These are phyloP conservation scores for Erigeron philadelphicus DNA, from an alignment of 140 eudicot species.

Conservation along the genomic window DNA sequence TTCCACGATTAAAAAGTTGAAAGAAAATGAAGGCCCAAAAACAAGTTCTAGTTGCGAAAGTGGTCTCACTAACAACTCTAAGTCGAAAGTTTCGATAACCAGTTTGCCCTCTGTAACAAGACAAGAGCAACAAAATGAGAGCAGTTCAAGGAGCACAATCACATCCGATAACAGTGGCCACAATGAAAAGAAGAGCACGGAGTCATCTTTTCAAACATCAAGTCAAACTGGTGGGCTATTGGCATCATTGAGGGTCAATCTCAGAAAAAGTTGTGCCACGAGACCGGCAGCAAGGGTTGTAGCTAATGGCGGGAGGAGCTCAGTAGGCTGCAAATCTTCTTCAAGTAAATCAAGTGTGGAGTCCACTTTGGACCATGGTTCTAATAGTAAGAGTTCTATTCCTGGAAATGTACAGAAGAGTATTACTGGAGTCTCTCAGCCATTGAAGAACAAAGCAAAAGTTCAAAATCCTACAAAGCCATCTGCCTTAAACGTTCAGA, in stretches of 20 bases:
- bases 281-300: constrained; percentile 55
- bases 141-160: constrained; percentile 35
- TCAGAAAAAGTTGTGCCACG: constrained; percentile 57
- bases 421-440: constrained; percentile 22
- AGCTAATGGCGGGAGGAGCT: constrained; percentile 28
- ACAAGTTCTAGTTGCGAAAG: constrained; percentile 30
- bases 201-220: constrained; percentile 28
- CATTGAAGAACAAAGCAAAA: constrained; percentile 19
- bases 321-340: constrained; percentile 49
- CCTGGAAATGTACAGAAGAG: constrained; percentile 22
- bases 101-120: constrained; percentile 23
- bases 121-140: constrained; percentile 25
- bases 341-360: constrained; percentile 57
- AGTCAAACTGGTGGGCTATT: constrained; percentile 37
- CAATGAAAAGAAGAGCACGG: constrained; percentile 28
- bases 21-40: constrained; percentile 10
- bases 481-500: constrained; percentile 23
- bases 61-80: constrained; percentile 21
- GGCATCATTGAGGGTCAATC: constrained; percentile 36
- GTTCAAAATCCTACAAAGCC: constrained; percentile 18
- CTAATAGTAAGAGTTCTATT: constrained; percentile 12
- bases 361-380: constrained; percentile 34
- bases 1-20: constrained; percentile 6
- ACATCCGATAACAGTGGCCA: constrained; percentile 28
- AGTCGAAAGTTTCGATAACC: constrained; percentile 8